Conservation (phyloP, 129 eudicot genomes). For the carrot (Daucus carota) region DH1_v3.0 NC_030381.2:34880501-34881000, state of each 20-base stretch:
- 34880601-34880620: not conserved
- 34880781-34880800: not conserved
- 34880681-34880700: not conserved
- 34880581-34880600: not conserved
- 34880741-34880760: not conserved
- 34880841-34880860: not conserved
- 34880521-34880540: not conserved
- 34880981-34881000: not conserved
- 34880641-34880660: too few relatives aligned
- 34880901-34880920: not conserved
- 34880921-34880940: not conserved
- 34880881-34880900: not conserved
- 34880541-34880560: not conserved
- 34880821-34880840: not conserved
- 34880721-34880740: not conserved
- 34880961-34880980: constrained; percentile 5
- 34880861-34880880: not conserved
- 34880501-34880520: not conserved
- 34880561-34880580: not conserved
- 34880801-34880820: not conserved
- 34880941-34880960: not conserved
- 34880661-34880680: not conserved
- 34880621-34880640: too few relatives aligned
- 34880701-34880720: not conserved
- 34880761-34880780: not conserved